phyloP scores from a whole-genome alignment of 306 rosid genomes.

The Nissolia schottii region DNA sequence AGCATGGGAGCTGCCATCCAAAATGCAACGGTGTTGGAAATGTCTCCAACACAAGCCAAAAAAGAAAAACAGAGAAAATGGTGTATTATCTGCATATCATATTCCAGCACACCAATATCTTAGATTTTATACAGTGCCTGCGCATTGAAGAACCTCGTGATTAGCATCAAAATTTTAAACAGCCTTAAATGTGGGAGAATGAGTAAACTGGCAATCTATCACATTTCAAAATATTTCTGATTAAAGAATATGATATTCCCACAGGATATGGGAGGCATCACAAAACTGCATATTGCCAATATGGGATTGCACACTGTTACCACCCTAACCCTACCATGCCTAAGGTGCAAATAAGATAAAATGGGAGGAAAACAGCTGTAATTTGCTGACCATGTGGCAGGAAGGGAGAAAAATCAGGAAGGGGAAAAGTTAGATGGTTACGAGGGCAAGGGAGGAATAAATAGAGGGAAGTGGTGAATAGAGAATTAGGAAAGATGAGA shows the following conservation, averaged over 20 bases:
- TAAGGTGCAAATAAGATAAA: neutral
- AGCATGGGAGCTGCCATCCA: neutral
- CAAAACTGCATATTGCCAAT: neutral
- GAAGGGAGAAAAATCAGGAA: neutral
- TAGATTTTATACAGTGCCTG: neutral
- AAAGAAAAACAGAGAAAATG: neutral
- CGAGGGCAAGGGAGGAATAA: neutral
- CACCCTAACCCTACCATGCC: neutral
- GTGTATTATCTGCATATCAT: neutral
- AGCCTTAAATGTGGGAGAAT: neutral
- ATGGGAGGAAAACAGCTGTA: neutral
- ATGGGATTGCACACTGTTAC: neutral
- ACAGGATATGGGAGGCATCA: neutral
- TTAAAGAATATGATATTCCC: no score
- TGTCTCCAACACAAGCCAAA: neutral
- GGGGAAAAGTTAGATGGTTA: neutral
- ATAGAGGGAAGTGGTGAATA: neutral
- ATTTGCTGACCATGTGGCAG: neutral
- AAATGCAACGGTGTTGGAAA: neutral
- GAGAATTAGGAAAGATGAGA: neutral
- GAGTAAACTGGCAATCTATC: neutral
- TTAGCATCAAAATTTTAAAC: neutral
- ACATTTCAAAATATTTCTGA: neutral
- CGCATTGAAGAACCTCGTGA: neutral
- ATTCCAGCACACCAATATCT: neutral